Evolutionary conservation across 1,284 basidiomycete species (phyloP).

Genomic region (Lentinus polychrous): DNA sequence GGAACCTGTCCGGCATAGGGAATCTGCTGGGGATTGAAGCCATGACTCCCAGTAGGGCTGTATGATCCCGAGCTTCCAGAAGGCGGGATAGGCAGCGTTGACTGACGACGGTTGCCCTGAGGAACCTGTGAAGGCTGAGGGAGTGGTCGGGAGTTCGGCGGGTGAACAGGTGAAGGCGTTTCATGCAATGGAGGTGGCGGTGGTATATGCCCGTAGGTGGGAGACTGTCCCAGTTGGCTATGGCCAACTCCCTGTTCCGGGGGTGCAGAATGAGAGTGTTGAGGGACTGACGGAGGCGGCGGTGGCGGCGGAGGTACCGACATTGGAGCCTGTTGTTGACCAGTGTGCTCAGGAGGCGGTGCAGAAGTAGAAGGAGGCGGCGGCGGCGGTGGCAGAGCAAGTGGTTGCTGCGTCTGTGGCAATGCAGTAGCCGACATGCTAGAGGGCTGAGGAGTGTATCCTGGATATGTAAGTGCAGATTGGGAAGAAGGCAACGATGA

Average conservation of each 20-base stretch:
- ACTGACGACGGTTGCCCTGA: constrained; percentile 14
- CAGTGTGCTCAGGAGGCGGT: constrained; percentile 13
- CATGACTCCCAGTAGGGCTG: constrained; percentile 17
- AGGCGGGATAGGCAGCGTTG: constrained; percentile 7
- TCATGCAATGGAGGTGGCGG: constrained; percentile 27
- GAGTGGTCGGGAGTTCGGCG: constrained; percentile 46
- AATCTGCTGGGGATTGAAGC: constrained; percentile 7
- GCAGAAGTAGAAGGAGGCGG: constrained; percentile 1
- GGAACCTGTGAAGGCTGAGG: constrained; percentile 29
- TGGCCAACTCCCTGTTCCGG: constrained; percentile 7
- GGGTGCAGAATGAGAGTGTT: constrained; percentile 15
- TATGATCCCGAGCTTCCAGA: constrained; percentile 1
- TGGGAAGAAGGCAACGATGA: not conserved
- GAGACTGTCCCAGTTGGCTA: constrained; percentile 12
- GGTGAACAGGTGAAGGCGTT: constrained; percentile 26
- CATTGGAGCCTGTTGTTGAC: constrained; percentile 11
- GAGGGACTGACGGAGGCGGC: constrained; percentile 15
- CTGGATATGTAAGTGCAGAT: not conserved
- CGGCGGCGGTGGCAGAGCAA: constrained; percentile 4
- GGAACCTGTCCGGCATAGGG: constrained; percentile 6
- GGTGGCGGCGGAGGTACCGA: not conserved
- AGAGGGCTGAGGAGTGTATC: constrained; percentile 1
- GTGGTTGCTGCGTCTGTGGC: constrained; percentile 3
- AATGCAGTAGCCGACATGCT: not conserved
- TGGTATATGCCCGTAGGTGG: constrained; percentile 28